phyloP scores from a whole-genome alignment of 2,329 filamentous ascomycete species.

The Pseudocercospora musae region DNA sequence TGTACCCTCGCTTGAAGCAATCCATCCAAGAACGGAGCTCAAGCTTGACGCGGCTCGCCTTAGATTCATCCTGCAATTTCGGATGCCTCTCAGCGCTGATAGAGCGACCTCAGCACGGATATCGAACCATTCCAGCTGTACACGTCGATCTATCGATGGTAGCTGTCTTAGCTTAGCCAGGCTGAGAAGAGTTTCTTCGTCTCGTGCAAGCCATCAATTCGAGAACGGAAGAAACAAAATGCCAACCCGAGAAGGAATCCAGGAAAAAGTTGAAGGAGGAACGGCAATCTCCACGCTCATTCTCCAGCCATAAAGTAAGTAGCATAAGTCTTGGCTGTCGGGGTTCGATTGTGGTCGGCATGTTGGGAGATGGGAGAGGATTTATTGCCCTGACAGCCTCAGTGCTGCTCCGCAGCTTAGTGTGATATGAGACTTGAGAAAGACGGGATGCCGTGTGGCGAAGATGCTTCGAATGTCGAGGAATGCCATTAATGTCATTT shows the following conservation, averaged over 20 bases:
- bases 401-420: too few relatives aligned
- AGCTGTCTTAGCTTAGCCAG: slow-evolving; percentile 38
- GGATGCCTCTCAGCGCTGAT: slow-evolving; percentile 39
- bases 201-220: slow-evolving; percentile 35
- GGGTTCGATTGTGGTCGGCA: slow-evolving; percentile 1
- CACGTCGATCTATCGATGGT: slow-evolving; percentile 47
- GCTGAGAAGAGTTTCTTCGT: slow-evolving; percentile 31
- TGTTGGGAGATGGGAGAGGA: too few relatives aligned
- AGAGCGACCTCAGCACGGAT: slow-evolving; percentile 55
- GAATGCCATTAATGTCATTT: not conserved
- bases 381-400: too few relatives aligned
- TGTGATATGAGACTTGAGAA: too few relatives aligned
- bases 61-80: slow-evolving; percentile 26
- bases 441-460: too few relatives aligned
- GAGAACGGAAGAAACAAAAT: slow-evolving; percentile 37
- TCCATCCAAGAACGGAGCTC: slow-evolving; percentile 48
- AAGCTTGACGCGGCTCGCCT: slow-evolving; percentile 38
- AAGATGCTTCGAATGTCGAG: not conserved
- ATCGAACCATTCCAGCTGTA: slow-evolving; percentile 53
- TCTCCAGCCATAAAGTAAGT: slow-evolving; percentile 49
- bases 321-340: slow-evolving; percentile 40
- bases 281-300: slow-evolving; percentile 49
- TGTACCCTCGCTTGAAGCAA: slow-evolving; percentile 47
- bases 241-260: slow-evolving; percentile 32
- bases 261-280: slow-evolving; percentile 46